Evolutionary conservation across 352 stramenopile genomes (phyloP), one percentile per base, ranked within the genome.

Genomic region (Blastocystis sp.): DNA sequence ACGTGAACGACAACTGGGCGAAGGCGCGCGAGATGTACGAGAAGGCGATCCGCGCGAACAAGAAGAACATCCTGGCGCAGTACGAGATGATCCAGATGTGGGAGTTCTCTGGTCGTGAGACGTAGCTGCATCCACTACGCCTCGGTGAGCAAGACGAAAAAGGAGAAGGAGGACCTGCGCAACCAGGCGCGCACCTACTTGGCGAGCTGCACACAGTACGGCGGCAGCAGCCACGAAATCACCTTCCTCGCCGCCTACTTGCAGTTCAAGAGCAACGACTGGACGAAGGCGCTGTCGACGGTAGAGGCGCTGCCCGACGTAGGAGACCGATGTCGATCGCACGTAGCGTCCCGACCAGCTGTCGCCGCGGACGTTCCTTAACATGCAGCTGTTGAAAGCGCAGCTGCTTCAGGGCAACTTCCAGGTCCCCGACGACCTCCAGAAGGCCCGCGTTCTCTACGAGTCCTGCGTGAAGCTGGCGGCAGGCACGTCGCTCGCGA

Each of bases 391-490:
- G 27, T 51, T 81, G 27, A 81, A 81, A 44, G 69, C 44, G 21
- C 69, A 81, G 34, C 38, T 81, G 46, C 49, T 59, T 11, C 69
- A 81, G 32, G 69, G 69, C 46, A 81, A 81, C 40, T 81, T 81
- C 46, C 48, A 63, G n/a, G 38, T 27, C 29, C 11, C 69, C 18
- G 53, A 27, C 18, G 69, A 81, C 36, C 46, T 81, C 9, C 42
- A 59, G 29, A 59, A 61, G 27, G 69, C 69, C 9, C 69, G 69
- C 42, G 40, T 81, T 32, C 42, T 81, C n/a, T 81, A 81, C 46
- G 69, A 81, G 46, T 40, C 54, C 14, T 81, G 56, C 32, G 69
- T 81, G 42, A 61, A 32, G 46, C 69, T 81, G 48, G 48, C 40
- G 24, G 9, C 56, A 21, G 46, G 29, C 0, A 61, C 46, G 8